Evolutionary conservation across 192 early-diverging fungal species (phyloP), one percentile per base, ranked within the genome.

Genomic region (Funneliformis geosporum): DNA sequence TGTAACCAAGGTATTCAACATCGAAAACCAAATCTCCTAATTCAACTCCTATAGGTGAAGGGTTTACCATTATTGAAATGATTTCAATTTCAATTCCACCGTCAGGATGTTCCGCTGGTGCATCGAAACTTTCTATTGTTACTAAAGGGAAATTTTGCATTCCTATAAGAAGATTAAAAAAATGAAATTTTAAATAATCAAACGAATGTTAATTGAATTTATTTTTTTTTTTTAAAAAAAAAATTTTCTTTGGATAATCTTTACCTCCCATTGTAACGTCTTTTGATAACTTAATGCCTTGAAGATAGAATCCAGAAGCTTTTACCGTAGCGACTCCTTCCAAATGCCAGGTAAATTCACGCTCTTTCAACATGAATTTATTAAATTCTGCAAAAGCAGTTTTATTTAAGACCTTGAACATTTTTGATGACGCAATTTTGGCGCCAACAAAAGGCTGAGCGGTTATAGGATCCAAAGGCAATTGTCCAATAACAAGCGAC

Each of bases 11-110:
- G 66, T 84, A 88, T 23, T 47, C 55, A 80, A 90, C 83, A n/a
- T 84, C 84, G 42, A 91, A 85, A n/a, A 75, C 68, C 62, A 89
- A 78, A 16, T 89, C 89, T 64, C 90, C 90, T 16, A 91, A 83
- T 60, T 86, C 76, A 21, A 91, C 84, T 50, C 86, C 84, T 60
- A 91, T 85, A 27, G 86, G 86, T 18, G 87, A 88, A 66, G 88
- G 88, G 78, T 87, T 90, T 55, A 76, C 81, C 67, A 91, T 73
- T n/a, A 80, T 81, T 39, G 89, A 88, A 64, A 82, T 83, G 11
- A 91, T 87, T 18, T 79, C 78, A 73, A 91, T 75, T 46, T 83
- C 80, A 76, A 91, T 90, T 79, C 90, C 90, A 72, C 90, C 87
- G 28, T 82, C 81, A 67, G 85, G 82, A 72, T 86, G 87, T 82